phyloP scores from a whole-genome alignment of 2,329 filamentous ascomycete genomes.

The Exophiala oligosperma region DNA sequence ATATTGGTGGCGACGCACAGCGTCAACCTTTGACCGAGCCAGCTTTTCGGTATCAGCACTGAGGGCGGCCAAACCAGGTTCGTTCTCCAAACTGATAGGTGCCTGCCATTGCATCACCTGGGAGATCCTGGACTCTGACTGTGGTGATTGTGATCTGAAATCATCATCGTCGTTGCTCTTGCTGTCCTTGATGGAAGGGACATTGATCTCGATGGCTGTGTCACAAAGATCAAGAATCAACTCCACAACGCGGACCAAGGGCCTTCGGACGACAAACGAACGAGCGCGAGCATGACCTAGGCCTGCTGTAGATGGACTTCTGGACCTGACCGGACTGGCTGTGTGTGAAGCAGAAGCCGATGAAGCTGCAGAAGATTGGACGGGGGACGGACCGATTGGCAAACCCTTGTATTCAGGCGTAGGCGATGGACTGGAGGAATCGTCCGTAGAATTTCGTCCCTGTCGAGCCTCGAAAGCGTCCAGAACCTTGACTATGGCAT shows the following conservation, averaged over 20 bases:
- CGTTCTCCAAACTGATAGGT: conserved; percentile 85
- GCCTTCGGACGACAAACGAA: conserved; percentile 93
- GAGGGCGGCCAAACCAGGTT: conserved; percentile 83
- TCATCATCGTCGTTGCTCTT: conserved; percentile 66
- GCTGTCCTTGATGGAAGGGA: conserved; percentile 86
- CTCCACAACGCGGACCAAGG: conserved; percentile 90
- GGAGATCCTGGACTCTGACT: conserved; percentile 90
- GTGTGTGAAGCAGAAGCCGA: conserved; percentile 67
- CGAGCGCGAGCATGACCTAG: conserved; percentile 79
- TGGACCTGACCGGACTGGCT: conserved; percentile 59
- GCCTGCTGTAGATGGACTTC: conserved; percentile 58
- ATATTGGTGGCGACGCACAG: conserved; percentile 83
- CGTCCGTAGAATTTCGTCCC: conserved; percentile 60
- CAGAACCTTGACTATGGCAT: conserved; percentile 90
- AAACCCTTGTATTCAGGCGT: conserved; percentile 79
- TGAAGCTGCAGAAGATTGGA: conserved; percentile 67
- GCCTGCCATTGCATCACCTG: conserved; percentile 97
- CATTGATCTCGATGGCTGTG: conserved; percentile 91
- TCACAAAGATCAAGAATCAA: conserved; percentile 93
- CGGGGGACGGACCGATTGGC: conserved; percentile 67
- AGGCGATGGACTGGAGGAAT: conserved; percentile 39
- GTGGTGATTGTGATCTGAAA: conserved; percentile 88
- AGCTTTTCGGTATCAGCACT: conserved; percentile 86
- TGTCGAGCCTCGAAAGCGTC: conserved; percentile 84
- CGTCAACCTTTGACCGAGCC: conserved; percentile 86